Evolutionary conservation across 2,329 filamentous ascomycete genomes (phyloP), one percentile per base, ranked within the genome.

Genomic region (Alternaria triticimaculans): DNA sequence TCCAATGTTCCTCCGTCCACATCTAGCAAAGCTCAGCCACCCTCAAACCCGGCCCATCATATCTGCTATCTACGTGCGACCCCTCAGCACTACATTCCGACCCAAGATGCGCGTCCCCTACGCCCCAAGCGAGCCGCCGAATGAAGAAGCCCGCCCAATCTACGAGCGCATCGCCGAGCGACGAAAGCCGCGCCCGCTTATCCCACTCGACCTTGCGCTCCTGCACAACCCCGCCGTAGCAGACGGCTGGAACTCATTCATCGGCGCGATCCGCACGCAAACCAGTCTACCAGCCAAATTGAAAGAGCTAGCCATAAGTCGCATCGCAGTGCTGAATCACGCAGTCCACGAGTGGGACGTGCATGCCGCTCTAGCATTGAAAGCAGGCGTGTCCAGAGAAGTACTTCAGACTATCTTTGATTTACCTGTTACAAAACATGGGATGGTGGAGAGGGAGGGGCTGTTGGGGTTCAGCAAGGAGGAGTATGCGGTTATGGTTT

Each of bases 281-380:
- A 88, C 85, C 6, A 83, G 80, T 9, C 76, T 88, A 4, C 76
- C 84, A 6, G 79, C 80, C 5, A 70, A 70, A 69, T 73, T 94
- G 54, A 89, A 91, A 66, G 93, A 97, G 82, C 83, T 96, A 9
- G 90, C 92, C 68, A 94, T 97, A 72, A 91, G 88, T 69, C 87
- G 93, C 55, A 91, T 97, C n/a, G 94, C 94, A 14, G 89, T 90
- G 20, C 87, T 93, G 73, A 97, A 97, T 80, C 79, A 86, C 14
- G 94, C 94, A 0, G 93, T 91, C 86, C 96, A 94, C 80, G 93
- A 97, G 80, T 97, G 92, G 93, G 87, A 84, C 48, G 87, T 92
- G 54, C 94, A 97, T 76, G 90, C 89, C 15, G 92, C 92, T 3
- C 73, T 84, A 3, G 84, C 95, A 9, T 84, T 87, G 8, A 82